Percentiles rank a stretch among this genome's conserved stretches.
These are phyloP conservation scores for Ogataea zsoltii DNA, from an alignment of 805 yeast genomes.

Conservation along the genomic window DNA sequence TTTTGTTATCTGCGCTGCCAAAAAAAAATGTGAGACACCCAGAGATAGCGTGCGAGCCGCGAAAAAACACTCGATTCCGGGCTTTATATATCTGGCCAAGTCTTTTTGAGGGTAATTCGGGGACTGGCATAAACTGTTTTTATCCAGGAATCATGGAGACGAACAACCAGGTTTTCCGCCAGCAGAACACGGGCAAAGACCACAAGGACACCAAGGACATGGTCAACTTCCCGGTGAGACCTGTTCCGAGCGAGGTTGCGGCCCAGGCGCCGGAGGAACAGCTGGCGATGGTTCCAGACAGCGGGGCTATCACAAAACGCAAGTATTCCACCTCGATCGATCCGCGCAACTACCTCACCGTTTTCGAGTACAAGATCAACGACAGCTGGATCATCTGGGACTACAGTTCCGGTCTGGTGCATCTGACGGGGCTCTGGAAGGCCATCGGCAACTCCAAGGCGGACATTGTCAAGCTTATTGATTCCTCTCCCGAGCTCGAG, in stretches of 20 bases:
- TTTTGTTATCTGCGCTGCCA: slow-evolving; percentile 7
- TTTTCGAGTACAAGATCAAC: slow-evolving; percentile 68
- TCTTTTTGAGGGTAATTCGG: not conserved
- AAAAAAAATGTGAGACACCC: slow-evolving; percentile 3
- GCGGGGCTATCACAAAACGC: slow-evolving; percentile 31
- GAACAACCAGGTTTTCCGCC: not conserved
- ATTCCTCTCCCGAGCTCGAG: slow-evolving; percentile 64
- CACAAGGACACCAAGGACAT: not conserved
- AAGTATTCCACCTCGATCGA: slow-evolving; percentile 75
- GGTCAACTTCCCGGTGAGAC: slow-evolving; percentile 30
- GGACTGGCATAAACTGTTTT: not conserved
- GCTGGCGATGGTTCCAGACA: slow-evolving; percentile 22
- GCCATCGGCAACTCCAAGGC: slow-evolving; percentile 68
- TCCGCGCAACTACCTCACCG: slow-evolving; percentile 67
- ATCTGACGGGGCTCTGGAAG: slow-evolving; percentile 88
- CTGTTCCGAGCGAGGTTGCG: slow-evolving; percentile 15
- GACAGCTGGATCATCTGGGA: slow-evolving; percentile 85
- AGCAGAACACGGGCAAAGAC: slow-evolving; percentile 1
- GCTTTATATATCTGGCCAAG: not conserved
- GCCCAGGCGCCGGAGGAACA: slow-evolving; percentile 24
- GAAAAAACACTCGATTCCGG: not conserved
- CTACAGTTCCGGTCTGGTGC: slow-evolving; percentile 80
- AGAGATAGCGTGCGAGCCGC: slow-evolving; percentile 5
- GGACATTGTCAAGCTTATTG: slow-evolving; percentile 71
- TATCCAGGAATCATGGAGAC: not conserved